phyloP scores from a whole-genome alignment of 2,329 filamentous ascomycete genomes.

The Pezicula rhizophila region DNA sequence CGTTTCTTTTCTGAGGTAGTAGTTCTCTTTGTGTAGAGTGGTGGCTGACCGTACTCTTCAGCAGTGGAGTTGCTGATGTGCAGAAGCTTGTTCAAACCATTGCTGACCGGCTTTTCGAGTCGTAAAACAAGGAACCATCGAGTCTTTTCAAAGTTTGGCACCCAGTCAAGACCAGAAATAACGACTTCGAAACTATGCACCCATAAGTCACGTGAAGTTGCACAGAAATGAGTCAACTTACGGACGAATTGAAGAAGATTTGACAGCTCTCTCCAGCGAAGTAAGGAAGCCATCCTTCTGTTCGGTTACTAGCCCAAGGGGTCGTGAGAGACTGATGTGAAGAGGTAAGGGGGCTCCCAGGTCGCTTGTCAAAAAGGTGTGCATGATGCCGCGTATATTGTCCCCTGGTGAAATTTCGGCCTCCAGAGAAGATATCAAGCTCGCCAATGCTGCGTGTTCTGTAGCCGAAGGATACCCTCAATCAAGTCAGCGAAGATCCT shows the following conservation, averaged over 20 bases:
- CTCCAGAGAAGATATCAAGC: slow-evolving; percentile 35
- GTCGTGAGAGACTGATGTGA: slow-evolving; percentile 84
- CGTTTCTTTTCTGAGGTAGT: slow-evolving; percentile 9
- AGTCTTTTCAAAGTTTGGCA: slow-evolving; percentile 58
- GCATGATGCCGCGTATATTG: slow-evolving; percentile 35
- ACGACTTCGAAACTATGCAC: slow-evolving; percentile 17
- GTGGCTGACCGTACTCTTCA: slow-evolving; percentile 55
- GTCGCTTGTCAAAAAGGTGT: slow-evolving; percentile 69
- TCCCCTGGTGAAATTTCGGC: slow-evolving; percentile 6
- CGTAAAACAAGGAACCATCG: slow-evolving; percentile 81
- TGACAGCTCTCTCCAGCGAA: slow-evolving; percentile 40
- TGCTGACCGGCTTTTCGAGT: slow-evolving; percentile 41
- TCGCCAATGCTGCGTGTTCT: slow-evolving; percentile 42
- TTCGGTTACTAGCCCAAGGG: slow-evolving; percentile 68
- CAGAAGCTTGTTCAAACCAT: slow-evolving; percentile 58
- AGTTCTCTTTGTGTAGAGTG: slow-evolving; percentile 52
- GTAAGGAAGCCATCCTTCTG: slow-evolving; percentile 64
- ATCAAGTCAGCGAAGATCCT: slow-evolving; percentile 16
- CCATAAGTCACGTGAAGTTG: slow-evolving; percentile 9
- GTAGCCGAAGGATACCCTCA: slow-evolving; percentile 48
- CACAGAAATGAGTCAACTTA: slow-evolving; percentile 26
- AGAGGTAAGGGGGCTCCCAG: slow-evolving; percentile 73
- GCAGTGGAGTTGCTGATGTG: slow-evolving; percentile 59
- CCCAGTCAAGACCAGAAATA: slow-evolving; percentile 50
- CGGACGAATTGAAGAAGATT: slow-evolving; percentile 35